Base-by-base conservation (phyloP, 306 rosid species). In the Fragaria ananassa region DNA sequence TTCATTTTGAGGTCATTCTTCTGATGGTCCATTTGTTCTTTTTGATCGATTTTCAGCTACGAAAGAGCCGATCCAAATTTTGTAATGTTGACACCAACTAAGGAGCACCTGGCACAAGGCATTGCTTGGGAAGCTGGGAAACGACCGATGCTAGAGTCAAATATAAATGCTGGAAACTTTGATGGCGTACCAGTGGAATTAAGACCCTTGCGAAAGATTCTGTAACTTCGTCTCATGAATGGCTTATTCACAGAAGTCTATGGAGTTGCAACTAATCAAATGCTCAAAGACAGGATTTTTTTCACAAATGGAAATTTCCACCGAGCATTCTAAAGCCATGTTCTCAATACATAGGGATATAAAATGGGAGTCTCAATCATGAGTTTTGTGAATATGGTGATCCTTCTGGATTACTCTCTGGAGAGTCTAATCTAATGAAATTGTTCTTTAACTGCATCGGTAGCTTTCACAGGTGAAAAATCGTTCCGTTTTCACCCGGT, bases 31-130 rank as follows among this genome's bases (percentile, higher is more conserved):
- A 10, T 10, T n/a, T 25, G 66, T 61, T 64, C 69, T 17, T 46
- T 78, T 62, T 19, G 45, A 41, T 76, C 71, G 21, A 54, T 78
- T 70, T 77, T 83, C 92, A 95, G 97, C 72, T 95, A 95, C 80
- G 88, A 90, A 89, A 91, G 97, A 86, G 99, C 99, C 5, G 97
- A 95, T 88, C 97, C 99, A 25, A 92, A 92, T 86, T 92, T 70
- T 62, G 96, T 91, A 54, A 93, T 95, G 97, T 91, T 95, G 81
- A 92, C 99, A 13, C 97, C 93, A 46, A 91, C 73, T 81, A 95
- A 90, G 85, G 97, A 91, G 85, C 97, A 95, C 85, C 77, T 89
- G 56, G 99, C 97, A 19, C 86, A 92, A 76, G 97, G 99, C 86
- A 74, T 91, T 45, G 83, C 81, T 67, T 89, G 96, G 97, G 70